Evolutionary conservation across 495 filamentous ascomycete genomes (phyloP).

Genomic region (Daldinia vernicosa): DNA sequence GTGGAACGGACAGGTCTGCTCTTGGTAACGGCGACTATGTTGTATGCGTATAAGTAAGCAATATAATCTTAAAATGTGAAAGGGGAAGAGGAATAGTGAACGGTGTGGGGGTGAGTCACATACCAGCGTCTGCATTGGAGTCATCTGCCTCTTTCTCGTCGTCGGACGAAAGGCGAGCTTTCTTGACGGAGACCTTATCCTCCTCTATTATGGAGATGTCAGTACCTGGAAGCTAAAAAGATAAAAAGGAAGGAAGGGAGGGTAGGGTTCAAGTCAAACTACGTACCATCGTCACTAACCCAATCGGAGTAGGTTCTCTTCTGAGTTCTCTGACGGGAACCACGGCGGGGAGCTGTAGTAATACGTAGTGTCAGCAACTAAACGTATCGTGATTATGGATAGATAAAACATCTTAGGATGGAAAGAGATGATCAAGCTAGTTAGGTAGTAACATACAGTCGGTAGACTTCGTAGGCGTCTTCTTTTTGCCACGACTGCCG

Average conservation of each 20-base stretch:
- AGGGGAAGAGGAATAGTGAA: not conserved
- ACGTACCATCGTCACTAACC: slow-evolving; percentile 12
- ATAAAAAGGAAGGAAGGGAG: not conserved
- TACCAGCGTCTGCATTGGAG: not conserved
- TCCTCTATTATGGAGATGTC: slow-evolving; percentile 11
- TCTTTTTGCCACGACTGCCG: not conserved
- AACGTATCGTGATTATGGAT: not conserved
- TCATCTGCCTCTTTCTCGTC: not conserved
- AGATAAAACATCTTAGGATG: not conserved
- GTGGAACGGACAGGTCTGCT: not conserved
- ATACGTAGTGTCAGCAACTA: slow-evolving; percentile 5
- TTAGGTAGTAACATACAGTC: not conserved
- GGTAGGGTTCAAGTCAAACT: not conserved
- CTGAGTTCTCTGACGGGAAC: not conserved
- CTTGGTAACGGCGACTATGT: not conserved
- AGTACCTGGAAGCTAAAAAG: not conserved
- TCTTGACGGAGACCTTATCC: not conserved
- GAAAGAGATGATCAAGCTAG: not conserved
- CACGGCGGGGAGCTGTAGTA: not conserved
- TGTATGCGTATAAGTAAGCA: not conserved
- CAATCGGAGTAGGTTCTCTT: not conserved
- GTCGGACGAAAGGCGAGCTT: not conserved
- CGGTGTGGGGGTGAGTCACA: not conserved
- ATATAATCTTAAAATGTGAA: not conserved
- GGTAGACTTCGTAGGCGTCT: not conserved